A percentile compares a stretch with the other conserved stretches of the same genome.
Evolutionary conservation across 805 yeast species (phyloP).

Genomic region (Lipomyces chichibuensis): DNA sequence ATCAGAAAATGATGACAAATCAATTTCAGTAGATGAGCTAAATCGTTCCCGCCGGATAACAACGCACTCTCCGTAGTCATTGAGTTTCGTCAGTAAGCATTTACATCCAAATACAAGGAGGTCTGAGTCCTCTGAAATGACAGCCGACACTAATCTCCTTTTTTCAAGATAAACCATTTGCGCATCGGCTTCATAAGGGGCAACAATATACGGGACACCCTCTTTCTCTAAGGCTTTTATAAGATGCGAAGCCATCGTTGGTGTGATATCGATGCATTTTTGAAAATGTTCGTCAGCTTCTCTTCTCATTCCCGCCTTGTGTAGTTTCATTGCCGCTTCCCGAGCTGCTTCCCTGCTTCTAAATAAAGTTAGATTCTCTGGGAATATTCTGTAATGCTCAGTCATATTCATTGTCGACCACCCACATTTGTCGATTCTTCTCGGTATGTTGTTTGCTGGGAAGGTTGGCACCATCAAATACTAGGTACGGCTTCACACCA

Average conservation of each 20-base stretch:
- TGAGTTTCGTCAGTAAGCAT: conserved; percentile 76
- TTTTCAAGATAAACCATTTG: conserved; percentile 91
- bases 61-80: conserved; percentile 65
- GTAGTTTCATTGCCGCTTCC: conserved; percentile 56
- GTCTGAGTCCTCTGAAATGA: conserved; percentile 93
- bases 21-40: conserved; percentile 50
- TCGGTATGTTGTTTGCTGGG: conserved; percentile 81
- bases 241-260: conserved; percentile 85
- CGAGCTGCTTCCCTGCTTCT: conserved; percentile 59
- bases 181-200: conserved; percentile 98
- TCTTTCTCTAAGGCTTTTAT: conserved; percentile 64
- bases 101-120: conserved; percentile 84
- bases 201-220: conserved; percentile 75
- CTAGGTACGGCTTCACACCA: conserved; percentile 80
- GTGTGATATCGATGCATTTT: conserved; percentile 83
- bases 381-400: background rate
- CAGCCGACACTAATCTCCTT: conserved; percentile 74
- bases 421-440: conserved; percentile 55
- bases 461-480: conserved; percentile 88
- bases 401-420: background rate
- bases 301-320: conserved; percentile 57
- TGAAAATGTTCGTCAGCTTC: conserved; percentile 69
- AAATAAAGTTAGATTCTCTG: background rate
- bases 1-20: conserved; percentile 55
- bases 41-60: conserved; percentile 67